Base-by-base conservation (phyloP, 495 filamentous ascomycete genomes). In the Neurospora sp. region DNA sequence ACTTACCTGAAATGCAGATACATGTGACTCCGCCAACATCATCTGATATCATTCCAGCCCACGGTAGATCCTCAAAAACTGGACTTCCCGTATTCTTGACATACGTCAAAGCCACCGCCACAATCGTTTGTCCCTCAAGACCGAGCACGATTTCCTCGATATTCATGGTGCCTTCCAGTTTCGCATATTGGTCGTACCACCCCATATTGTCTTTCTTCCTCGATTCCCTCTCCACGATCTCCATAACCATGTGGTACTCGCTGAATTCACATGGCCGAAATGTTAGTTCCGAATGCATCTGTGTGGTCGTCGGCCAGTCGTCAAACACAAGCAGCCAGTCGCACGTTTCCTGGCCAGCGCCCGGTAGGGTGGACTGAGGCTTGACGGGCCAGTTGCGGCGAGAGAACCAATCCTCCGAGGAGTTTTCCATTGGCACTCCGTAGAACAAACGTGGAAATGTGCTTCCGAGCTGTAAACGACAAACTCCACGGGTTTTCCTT, bases 371-470 rank as follows among this genome's bases (percentile, higher is more conserved):
- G 4, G 74, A 75, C 39, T 82, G 81, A 31, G 83, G 80, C 65
- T 84, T 79, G 65, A 89, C 79, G 68, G 82, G 82, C 89, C 89
- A 91, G 40, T 84, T 85, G 71, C 88, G 82, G 70, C 84, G 86
- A 42, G 80, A 77, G 75, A 91, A 90, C 89, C 89, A 91, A 35
- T 85, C 82, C 68, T 89, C 86, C 9, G 74, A 78, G 6, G 79
- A 74, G 39, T 76, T 78, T 44, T 87, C 84, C 11, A 80, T 71
- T 16, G 88, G 86, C 39, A 88, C 80, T 3, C 89, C 89, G 72
- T 87, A 88, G 18, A 90, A 80, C 7, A 91, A 78, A 46, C 89
- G 85, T 44, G 89, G 89, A 72, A 89, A 91, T 22, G 88, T 88
- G 77, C 85, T 87, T 39, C 89, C 89, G 27, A 91, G 82, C 70